phyloP scores from a whole-genome alignment of 192 early-diverging fungal species.

The Coemansia sp. region DNA sequence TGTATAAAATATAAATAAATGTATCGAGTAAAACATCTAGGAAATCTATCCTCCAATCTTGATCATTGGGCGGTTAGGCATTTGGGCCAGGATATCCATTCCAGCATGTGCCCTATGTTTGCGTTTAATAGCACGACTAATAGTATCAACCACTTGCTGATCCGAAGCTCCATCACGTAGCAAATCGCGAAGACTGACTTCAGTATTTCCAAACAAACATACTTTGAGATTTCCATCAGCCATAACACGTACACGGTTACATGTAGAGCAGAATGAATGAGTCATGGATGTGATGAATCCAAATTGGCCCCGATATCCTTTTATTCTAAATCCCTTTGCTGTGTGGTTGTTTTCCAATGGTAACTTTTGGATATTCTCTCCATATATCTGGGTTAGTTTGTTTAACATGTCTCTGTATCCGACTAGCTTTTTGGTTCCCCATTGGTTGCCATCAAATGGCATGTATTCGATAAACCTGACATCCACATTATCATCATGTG shows the following conservation, averaged over 20 bases:
- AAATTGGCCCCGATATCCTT: constrained; percentile 80
- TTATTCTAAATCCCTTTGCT: constrained; percentile 63
- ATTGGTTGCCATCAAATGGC: constrained; percentile 97
- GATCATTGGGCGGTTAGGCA: constrained; percentile 94
- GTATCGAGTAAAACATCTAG: not conserved
- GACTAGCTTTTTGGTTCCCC: constrained; percentile 80
- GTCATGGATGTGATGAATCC: constrained; percentile 99
- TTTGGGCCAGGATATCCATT: constrained; percentile 72
- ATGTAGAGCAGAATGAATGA: constrained; percentile 93
- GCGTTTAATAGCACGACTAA: constrained; percentile 74
- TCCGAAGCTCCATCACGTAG: constrained; percentile 63
- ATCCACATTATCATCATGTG: constrained; percentile 66
- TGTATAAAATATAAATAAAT: not conserved
- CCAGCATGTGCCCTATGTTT: constrained; percentile 96
- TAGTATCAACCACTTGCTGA: constrained; percentile 64
- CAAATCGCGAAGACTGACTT: constrained; percentile 80
- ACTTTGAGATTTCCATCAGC: constrained; percentile 94
- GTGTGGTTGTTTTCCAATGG: constrained; percentile 83
- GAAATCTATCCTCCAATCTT: constrained; percentile 80
- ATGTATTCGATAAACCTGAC: constrained; percentile 98
- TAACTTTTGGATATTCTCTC: constrained; percentile 56
- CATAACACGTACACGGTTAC: constrained; percentile 88
- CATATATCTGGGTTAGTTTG: constrained; percentile 55
- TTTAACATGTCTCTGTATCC: constrained; percentile 77
- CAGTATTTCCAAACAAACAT: constrained; percentile 91